A percentile compares a stretch with the other conserved stretches of the same genome.
phyloP scores from a whole-genome alignment of 177 flowering plant species.

The Vitis hybrid region DNA sequence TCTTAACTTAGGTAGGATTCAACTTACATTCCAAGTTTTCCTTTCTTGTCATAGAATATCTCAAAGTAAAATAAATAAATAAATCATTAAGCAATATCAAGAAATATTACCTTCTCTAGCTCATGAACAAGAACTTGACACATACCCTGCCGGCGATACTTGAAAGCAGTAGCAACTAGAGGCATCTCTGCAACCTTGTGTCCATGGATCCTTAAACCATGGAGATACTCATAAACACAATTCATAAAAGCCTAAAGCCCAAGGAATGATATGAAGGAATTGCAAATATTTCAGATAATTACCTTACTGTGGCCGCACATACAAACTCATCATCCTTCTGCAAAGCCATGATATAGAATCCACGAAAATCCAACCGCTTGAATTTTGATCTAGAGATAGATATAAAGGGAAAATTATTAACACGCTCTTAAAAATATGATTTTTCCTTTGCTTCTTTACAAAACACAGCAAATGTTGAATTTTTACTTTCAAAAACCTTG shows the following conservation, averaged over 20 bases:
- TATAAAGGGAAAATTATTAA: background rate
- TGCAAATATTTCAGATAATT: background rate
- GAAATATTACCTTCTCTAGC: slow-evolving; percentile 32
- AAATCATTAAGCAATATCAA: background rate
- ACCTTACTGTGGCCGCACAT: slow-evolving; percentile 35
- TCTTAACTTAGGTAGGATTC: no score
- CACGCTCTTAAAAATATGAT: background rate
- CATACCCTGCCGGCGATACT: slow-evolving; percentile 40
- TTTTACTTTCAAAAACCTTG: no score
- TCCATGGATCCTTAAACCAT: slow-evolving; percentile 33
- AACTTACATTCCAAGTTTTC: background rate
- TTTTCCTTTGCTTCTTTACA: no score
- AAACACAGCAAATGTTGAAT: no score
- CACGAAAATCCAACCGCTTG: slow-evolving; percentile 30
- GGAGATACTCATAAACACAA: background rate
- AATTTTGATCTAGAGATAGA: slow-evolving; percentile 22
- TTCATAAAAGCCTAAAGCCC: background rate
- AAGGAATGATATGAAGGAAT: background rate
- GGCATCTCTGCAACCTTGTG: slow-evolving; percentile 44
- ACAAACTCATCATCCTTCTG: slow-evolving; percentile 23
- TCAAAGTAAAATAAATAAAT: background rate
- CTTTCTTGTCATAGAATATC: background rate
- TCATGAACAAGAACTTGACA: slow-evolving; percentile 34
- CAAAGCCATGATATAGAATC: slow-evolving; percentile 33
- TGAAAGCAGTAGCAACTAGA: slow-evolving; percentile 30